Evolutionary conservation across 768 basidiomycete species (phyloP).

Genomic region (Tulasnella sp.): DNA sequence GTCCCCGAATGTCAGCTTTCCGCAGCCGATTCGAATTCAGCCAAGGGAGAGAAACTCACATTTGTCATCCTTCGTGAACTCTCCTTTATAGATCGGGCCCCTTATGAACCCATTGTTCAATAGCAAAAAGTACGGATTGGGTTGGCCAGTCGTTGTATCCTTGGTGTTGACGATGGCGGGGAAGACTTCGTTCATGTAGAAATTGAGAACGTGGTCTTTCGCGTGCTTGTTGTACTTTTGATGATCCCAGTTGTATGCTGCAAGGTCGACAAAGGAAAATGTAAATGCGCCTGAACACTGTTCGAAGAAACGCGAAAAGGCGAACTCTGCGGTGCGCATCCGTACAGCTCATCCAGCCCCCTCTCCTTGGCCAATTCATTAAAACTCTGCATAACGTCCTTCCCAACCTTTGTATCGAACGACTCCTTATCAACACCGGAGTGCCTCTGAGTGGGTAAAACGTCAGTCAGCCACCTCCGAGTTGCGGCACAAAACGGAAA

Average conservation of each 20-base stretch:
- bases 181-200: conserved; percentile 18
- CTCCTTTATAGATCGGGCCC: conserved; percentile 3
- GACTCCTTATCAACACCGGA: not conserved
- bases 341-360: conserved; percentile 1
- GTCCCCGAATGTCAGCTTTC: not conserved
- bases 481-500: not conserved
- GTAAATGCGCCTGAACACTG: not conserved
- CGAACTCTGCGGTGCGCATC: not conserved
- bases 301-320: not conserved
- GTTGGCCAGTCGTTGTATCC: not conserved
- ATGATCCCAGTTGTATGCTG: conserved; percentile 15
- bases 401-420: not conserved
- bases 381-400: not conserved
- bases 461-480: not conserved
- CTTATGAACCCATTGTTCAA: conserved; percentile 18
- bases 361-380: not conserved
- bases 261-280: not conserved
- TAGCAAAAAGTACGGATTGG: conserved; percentile 7
- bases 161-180: conserved; percentile 3
- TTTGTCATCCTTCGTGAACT: not conserved
- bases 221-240: not conserved
- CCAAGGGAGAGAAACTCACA: not conserved
- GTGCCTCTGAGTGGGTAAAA: not conserved
- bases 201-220: not conserved
- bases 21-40: not conserved